phyloP scores from a whole-genome alignment of 768 basidiomycete species.

The Exsudoporus frostii region DNA sequence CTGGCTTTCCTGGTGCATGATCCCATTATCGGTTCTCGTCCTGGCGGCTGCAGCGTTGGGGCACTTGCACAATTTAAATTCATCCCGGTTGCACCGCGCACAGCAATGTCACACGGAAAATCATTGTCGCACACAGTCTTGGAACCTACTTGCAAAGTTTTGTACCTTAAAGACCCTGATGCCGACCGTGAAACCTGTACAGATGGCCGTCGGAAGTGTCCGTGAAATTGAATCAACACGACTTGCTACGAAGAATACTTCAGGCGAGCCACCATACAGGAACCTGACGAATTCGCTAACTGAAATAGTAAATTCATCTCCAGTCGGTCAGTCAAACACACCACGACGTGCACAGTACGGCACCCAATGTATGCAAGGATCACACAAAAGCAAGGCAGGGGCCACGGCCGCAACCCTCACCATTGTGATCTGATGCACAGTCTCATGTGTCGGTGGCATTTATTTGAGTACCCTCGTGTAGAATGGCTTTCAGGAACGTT shows the following conservation, averaged over 20 bases:
- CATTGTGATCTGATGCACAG: neutral
- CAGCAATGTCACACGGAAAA: neutral
- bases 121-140: neutral
- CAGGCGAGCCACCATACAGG: neutral
- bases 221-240: slow-evolving; percentile 67
- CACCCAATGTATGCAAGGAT: neutral
- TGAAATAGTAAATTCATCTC: neutral
- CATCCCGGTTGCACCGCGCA: neutral
- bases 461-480: neutral
- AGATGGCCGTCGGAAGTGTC: slow-evolving; percentile 53
- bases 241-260: no score
- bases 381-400: neutral
- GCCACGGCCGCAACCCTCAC: neutral
- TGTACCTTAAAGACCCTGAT: neutral
- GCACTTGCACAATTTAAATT: no score
- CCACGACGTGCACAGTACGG: neutral
- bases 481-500: neutral
- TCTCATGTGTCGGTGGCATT: neutral
- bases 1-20: slow-evolving; percentile 52
- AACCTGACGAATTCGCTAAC: neutral
- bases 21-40: slow-evolving; percentile 42
- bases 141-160: neutral
- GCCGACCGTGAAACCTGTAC: neutral
- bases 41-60: no score
- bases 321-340: neutral